phyloP scores from a whole-genome alignment of 2,329 filamentous ascomycete genomes.

The Pseudovirgaria hyperparasitica region DNA sequence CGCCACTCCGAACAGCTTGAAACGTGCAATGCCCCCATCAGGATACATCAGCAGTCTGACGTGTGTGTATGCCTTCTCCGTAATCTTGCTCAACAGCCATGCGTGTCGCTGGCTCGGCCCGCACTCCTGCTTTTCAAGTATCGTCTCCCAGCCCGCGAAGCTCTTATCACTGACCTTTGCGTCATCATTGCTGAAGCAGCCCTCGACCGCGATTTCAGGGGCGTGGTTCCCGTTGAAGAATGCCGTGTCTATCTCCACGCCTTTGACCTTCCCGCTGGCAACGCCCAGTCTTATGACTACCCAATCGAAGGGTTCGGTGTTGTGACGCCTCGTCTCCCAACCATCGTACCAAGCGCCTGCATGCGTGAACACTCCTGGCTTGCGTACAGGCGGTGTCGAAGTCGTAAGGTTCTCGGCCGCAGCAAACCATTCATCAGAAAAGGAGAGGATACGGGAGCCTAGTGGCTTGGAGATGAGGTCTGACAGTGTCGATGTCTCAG shows the following conservation, averaged over 20 bases:
- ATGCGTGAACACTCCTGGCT: slow-evolving; percentile 45
- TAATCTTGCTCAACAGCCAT: slow-evolving; percentile 49
- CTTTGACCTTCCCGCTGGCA: slow-evolving; percentile 56
- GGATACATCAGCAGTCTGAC: slow-evolving; percentile 75
- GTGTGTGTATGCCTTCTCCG: slow-evolving; percentile 61
- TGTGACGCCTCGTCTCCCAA: slow-evolving; percentile 52
- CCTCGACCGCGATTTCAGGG: slow-evolving; percentile 66
- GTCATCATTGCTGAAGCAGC: slow-evolving; percentile 53
- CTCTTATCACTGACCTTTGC: slow-evolving; percentile 40
- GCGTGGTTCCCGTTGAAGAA: slow-evolving; percentile 77
- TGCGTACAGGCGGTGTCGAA: slow-evolving; percentile 41
- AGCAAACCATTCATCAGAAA: slow-evolving; percentile 51
- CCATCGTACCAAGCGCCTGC: slow-evolving; percentile 53
- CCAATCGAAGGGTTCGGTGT: slow-evolving; percentile 45
- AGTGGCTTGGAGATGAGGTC: slow-evolving; percentile 41
- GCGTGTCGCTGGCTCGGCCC: slow-evolving; percentile 61
- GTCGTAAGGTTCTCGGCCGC: slow-evolving; percentile 46
- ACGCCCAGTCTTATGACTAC: slow-evolving; percentile 47
- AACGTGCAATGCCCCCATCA: slow-evolving; percentile 71
- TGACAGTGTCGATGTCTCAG: too few species aligned
- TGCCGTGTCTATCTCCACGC: slow-evolving; percentile 68
- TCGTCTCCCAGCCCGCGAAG: slow-evolving; percentile 51
- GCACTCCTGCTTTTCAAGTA: slow-evolving; percentile 57
- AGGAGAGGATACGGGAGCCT: slow-evolving; percentile 39
- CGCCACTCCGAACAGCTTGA: slow-evolving; percentile 63